These are phyloP conservation scores for Polychytrium aggregatum DNA, from an alignment of 192 early-diverging fungal genomes.

Conservation along the genomic window DNA sequence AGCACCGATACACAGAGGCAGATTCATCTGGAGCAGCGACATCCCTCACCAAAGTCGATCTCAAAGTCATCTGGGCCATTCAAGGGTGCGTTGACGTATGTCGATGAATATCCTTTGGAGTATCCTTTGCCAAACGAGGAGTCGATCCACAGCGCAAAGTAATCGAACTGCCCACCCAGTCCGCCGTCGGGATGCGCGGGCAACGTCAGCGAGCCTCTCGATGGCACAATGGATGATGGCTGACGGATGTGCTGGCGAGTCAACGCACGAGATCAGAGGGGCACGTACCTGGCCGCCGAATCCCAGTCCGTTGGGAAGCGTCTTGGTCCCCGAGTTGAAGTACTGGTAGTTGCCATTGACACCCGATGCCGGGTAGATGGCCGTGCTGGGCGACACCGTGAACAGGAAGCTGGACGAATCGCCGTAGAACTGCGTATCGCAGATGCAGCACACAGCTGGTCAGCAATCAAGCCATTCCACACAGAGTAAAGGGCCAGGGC, in stretches of 20 bases:
- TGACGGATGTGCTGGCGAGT: too few relatives aligned
- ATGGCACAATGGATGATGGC: too few relatives aligned
- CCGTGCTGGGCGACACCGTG: conserved; percentile 1
- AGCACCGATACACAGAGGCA: too few relatives aligned
- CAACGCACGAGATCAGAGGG: too few relatives aligned
- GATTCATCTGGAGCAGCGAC: neutral
- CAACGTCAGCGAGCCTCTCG: too few relatives aligned
- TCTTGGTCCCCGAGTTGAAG: conserved; percentile 6
- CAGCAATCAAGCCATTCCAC: neutral
- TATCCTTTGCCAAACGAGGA: conserved; percentile 6
- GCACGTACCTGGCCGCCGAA: conserved; percentile 11
- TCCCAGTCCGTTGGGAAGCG: conserved; percentile 16
- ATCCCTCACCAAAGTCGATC: conserved; percentile 11
- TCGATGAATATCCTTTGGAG: conserved; percentile 9
- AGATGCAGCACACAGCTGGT: neutral
- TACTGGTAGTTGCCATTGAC: conserved; percentile 12
- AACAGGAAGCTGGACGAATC: conserved; percentile 5
- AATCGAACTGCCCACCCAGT: conserved; percentile 7
- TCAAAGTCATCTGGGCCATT: conserved; percentile 4
- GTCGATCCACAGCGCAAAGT: conserved; percentile 13
- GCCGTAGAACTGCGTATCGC: conserved; percentile 1
- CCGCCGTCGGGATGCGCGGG: too few relatives aligned
- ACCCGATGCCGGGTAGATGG: conserved; percentile 5
- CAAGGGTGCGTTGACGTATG: conserved; percentile 9
- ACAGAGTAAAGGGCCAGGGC: too few relatives aligned